Evolutionary conservation across 2,329 filamentous ascomycete species (phyloP), one percentile per base, ranked within the genome.

Genomic region (Alternaria triticimaculans): DNA sequence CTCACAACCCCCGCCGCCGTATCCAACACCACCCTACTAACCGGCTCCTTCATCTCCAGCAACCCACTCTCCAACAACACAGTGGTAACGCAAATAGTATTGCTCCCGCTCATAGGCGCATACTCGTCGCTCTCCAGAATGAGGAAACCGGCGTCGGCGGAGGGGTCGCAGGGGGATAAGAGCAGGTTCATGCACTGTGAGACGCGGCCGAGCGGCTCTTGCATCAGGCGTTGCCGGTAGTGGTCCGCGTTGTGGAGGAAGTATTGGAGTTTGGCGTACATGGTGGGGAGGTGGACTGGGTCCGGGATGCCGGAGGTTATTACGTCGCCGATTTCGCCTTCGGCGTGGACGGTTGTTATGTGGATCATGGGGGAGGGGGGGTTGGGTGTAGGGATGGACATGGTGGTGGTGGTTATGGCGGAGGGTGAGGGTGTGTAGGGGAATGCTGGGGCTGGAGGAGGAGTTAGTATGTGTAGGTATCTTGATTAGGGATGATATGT

Each of bases 11-110:
- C 83, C 2, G 84, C 84, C 0, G 83, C 79, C 0, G 83, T 83
- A 56, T 85, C 83, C 12, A 85, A 70, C 1, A 63, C 74, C 4
- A 85, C 46, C 11, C 72, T 67, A 1, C 83, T 85, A 2, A 79
- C 60, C 0, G 83, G 83, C 62, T 84, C 83, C 21, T 76, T 71
- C 82, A 85, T 85, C 0, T 74, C 70, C 2, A 85, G 60, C 77
- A 84, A 84, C 1, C 83, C 83, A 0, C 82, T 85, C 64, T 85
- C 84, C 21, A 85, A 65, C 14, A 85, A 68, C 0, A 84, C 84
- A 0, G 83, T 85, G 0, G 79, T 71, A 0, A 80, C 82, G 50
- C 78, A 81, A 15, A 85, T 83, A 2, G 79, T 80, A 51, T 85
- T 85, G 3, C 80, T 78, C 0, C 84, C 83, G 4, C 82, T 84